Conservation (phyloP, 106 monocot genomes). For the Platanthera guangdongensis region DNA sequence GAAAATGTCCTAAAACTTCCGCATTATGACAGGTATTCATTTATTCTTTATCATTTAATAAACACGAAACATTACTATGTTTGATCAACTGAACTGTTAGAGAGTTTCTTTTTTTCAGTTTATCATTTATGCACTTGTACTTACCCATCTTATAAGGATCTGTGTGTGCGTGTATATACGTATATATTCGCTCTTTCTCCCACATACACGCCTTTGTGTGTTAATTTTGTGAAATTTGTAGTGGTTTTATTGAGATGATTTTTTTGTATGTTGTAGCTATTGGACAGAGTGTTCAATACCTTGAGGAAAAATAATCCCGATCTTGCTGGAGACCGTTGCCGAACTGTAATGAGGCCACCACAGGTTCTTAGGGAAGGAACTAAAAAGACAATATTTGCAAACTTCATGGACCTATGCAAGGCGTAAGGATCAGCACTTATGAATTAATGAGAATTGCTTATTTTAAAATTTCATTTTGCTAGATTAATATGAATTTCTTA, state of each 20-base stretch:
- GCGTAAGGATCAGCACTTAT: conserved; percentile 27
- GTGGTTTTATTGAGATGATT: neutral
- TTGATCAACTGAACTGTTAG: neutral
- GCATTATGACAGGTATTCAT: neutral
- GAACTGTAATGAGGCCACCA: conserved; percentile 93
- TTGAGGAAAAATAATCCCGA: conserved; percentile 82
- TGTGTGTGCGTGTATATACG: neutral
- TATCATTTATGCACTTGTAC: neutral
- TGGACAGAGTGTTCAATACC: conserved; percentile 94
- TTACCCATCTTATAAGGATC: neutral
- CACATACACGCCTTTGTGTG: neutral
- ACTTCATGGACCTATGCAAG: conserved; percentile 91
- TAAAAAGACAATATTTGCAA: conserved; percentile 91
- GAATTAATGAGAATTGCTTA: neutral
- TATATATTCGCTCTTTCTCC: neutral
- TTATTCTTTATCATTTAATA: neutral
- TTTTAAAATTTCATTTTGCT: neutral
- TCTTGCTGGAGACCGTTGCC: conserved; percentile 84
- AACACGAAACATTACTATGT: neutral
- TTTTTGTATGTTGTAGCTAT: conserved; percentile 29
- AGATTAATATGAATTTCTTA: neutral
- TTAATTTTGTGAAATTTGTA: neutral
- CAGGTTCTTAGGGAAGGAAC: conserved; percentile 96
- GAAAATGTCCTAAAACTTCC: neutral
- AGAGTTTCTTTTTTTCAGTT: neutral